Base-by-base conservation (phyloP, 805 yeast genomes). In the Ogataea trehalophila region DNA sequence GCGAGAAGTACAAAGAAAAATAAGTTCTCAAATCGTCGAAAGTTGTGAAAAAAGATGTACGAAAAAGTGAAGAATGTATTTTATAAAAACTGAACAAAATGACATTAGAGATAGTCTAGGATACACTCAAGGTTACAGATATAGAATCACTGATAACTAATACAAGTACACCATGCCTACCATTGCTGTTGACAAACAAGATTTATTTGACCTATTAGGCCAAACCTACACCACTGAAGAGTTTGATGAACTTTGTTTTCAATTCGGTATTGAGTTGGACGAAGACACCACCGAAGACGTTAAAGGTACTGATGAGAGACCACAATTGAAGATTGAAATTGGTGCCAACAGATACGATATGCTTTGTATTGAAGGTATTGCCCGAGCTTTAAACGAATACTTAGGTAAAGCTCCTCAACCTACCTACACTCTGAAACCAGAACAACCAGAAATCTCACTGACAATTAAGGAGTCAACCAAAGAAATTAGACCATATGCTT, bases 331-430 rank as follows among this genome's bases (percentile, higher is more conserved):
- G 72, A 89, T 94, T 62, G 99, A 94, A 69, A 83, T 95, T 54
- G 97, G 97, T 49, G 99, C 99, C 53, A 94, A 94, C 73, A 86
- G 99, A 76, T 95, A 94, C 65, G 99, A 94, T 68, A 82, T 94
- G 91, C 81, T 94, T 56, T 95, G 99, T 75, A 86, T 90, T 59
- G 99, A 94, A 71, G 99, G 99, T 64, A 90, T 94, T 68, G 90
- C 97, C 1, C 95, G 89, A 64, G 92, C 98, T 1, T 74, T 94
- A 64, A 90, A 90, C 62, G 95, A 91, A 66, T 94, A 87, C 64
- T 75, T 92, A 59, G 96, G 95, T 35, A 80, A 79, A 50, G 59
- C 67, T 6, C 64, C 70, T 42, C 73, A 85, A 39, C 97, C 99
- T 44, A 67, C 70, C 31, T 92, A 78, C 75, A 79, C 71, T 44